Base-by-base conservation (phyloP, 352 stramenopile species). In the Phytophthora fragariaefolia region DNA sequence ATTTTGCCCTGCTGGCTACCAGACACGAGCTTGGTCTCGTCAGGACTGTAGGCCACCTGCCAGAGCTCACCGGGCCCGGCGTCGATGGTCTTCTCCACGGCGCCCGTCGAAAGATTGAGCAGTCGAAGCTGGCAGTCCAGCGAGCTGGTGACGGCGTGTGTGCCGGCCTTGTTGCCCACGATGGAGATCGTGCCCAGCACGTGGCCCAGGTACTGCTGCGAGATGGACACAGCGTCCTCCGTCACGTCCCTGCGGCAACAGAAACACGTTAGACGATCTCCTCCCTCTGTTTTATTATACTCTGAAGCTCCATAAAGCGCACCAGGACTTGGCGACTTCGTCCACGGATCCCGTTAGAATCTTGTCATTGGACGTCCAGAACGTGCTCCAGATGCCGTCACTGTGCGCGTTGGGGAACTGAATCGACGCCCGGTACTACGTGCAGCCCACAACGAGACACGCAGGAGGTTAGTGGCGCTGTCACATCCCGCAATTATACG, bases 331-430 rank as follows among this genome's bases (percentile, higher is more conserved):
- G 57, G 88, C 89, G 17, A 93, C 85, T 73, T 96, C 90, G 58
- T 97, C 90, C 50, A 96, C 85, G 1, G 88, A 96, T 45, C 88
- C 90, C 8, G 87, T 93, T 45, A 97, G 73, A 74, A 97, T 92
- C 73, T 94, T 90, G 73, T 95, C 85, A 64, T 91, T 86, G 48
- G 77, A 78, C 46, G 90, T 96, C 90, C 90, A 97, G 72, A 90
- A 93, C 34, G 87, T 92, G 75, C 81, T 94, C 86, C 89, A 97
- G 48, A 97, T 92, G 62, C 88, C 87, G 58, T 96, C 88, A 64
- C 84, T 92, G 74, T 97, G 90, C 6, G 90, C 90, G 50, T 90
- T 93, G 24, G 80, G 66, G 68, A 92, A 90, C 76, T 92, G 83
- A 45, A 92, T 79, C 49, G 86, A 96, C n/a, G 85, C 80, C 23